These are phyloP conservation scores for Daldinia childiae DNA, from an alignment of 495 filamentous ascomycete species.

Conservation along the genomic window DNA sequence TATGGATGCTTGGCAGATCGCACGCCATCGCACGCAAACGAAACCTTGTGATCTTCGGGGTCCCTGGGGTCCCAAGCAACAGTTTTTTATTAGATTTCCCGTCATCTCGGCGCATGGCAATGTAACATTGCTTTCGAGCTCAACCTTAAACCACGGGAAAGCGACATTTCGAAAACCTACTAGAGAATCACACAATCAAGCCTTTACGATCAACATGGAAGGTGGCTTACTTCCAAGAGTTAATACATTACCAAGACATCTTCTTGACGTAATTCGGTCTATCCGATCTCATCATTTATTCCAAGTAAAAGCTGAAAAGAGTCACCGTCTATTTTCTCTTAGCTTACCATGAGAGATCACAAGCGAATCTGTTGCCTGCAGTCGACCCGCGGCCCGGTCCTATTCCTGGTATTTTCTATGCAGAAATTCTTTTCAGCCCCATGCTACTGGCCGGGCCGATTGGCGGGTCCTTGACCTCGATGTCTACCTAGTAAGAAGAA, in stretches of 20 bases:
- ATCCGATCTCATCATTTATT: conserved; percentile 7
- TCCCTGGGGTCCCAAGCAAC: not conserved
- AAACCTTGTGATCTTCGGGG: conserved; percentile 36
- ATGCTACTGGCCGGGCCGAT: not conserved
- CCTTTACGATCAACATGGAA: conserved; percentile 29
- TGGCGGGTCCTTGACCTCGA: not conserved
- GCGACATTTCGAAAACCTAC: conserved; percentile 25
- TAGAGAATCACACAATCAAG: conserved; percentile 31
- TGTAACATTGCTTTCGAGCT: conserved; percentile 27
- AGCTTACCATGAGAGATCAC: not conserved
- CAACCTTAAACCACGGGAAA: conserved; percentile 16
- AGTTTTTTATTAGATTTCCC: conserved; percentile 16
- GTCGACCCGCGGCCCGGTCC: not conserved
- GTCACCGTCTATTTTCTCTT: not conserved
- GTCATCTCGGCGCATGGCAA: conserved; percentile 6
- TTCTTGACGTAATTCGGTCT: conserved; percentile 17
- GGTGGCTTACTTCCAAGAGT: conserved; percentile 10
- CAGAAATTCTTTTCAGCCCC: conserved; percentile 1
- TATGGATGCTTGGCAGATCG: conserved; percentile 42
- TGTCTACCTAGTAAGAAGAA: not conserved
- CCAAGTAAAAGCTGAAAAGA: not conserved
- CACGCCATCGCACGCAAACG: conserved; percentile 45
- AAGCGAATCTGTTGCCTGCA: not conserved
- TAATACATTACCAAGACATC: not conserved
- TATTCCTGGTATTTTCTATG: not conserved